A percentile compares a stretch with the other conserved stretches of the same genome.
phyloP scores from a whole-genome alignment of 2,329 filamentous ascomycete species.

The Beauveria caledonica region DNA sequence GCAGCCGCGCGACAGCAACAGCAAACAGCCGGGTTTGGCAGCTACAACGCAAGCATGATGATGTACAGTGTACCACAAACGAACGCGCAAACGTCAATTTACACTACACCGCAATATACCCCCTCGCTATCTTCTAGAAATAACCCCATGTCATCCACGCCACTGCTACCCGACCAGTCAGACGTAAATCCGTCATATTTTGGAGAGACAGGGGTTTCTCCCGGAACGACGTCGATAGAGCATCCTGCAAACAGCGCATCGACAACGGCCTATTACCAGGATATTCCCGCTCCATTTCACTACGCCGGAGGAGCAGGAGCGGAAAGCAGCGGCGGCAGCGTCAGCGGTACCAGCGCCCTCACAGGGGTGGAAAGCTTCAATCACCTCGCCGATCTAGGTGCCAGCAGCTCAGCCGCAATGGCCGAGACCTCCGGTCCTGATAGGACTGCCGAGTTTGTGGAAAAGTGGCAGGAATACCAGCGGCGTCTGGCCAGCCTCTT shows the following conservation, averaged over 20 bases:
- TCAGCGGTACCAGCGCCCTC: background rate
- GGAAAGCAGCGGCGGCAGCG: background rate
- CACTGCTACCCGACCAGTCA: background rate
- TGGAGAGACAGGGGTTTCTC: background rate
- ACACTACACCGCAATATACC: slow-evolving; percentile 56
- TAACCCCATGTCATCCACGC: background rate
- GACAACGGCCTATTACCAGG: slow-evolving; percentile 48
- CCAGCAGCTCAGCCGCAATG: slow-evolving; percentile 21
- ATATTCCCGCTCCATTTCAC: background rate
- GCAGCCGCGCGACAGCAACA: slow-evolving; percentile 34
- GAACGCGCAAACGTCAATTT: slow-evolving; percentile 54
- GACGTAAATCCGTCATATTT: slow-evolving; percentile 1
- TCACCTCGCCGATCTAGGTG: background rate
- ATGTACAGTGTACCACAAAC: slow-evolving; percentile 72
- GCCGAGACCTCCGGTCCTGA: slow-evolving; percentile 49
- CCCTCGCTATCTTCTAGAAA: background rate
- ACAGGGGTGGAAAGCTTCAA: slow-evolving; percentile 1
- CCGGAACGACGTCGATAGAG: background rate
- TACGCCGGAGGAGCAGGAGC: background rate
- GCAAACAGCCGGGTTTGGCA: slow-evolving; percentile 45
- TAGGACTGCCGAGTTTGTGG: slow-evolving; percentile 49
- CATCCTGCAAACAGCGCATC: background rate
- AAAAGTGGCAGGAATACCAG: slow-evolving; percentile 61
- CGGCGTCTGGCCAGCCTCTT: slow-evolving; percentile 59
- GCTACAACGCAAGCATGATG: slow-evolving; percentile 57